Conservation (phyloP, 2,329 filamentous ascomycete species). For the Clathrospora elynae region DNA sequence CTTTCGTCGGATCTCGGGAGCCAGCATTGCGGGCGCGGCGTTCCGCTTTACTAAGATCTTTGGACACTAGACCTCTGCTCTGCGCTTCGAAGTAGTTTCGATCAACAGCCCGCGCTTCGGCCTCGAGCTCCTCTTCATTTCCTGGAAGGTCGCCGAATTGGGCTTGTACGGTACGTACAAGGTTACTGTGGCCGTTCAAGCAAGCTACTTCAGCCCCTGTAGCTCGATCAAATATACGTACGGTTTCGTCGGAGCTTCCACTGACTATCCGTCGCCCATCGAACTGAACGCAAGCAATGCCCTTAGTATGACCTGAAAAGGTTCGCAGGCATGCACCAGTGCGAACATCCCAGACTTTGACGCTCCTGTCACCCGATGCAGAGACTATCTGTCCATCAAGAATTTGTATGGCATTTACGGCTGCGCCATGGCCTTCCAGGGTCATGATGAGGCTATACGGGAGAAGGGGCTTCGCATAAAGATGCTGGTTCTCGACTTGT, state of each 20-base stretch:
- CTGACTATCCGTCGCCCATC: conserved; percentile 92
- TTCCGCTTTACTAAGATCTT: conserved; percentile 39
- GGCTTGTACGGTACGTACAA: conserved; percentile 93
- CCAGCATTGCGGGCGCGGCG: conserved; percentile 65
- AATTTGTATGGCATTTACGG: conserved; percentile 95
- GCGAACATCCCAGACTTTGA: conserved; percentile 94
- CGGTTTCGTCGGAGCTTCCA: conserved; percentile 93
- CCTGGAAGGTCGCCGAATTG: conserved; percentile 89
- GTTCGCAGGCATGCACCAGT: conserved; percentile 76
- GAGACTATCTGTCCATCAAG: conserved; percentile 86
- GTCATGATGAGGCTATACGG: conserved; percentile 79
- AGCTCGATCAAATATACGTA: conserved; percentile 89
- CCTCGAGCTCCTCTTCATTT: conserved; percentile 73
- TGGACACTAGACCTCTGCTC: conserved; percentile 51
- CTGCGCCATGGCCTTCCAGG: conserved; percentile 83
- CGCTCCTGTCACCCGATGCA: conserved; percentile 88
- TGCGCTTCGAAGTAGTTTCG: conserved; percentile 69
- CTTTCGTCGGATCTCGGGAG: conserved; percentile 74
- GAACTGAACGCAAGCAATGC: conserved; percentile 96
- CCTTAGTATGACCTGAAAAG: conserved; percentile 86
- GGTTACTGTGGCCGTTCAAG: conserved; percentile 76
- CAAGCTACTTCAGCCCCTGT: conserved; percentile 89
- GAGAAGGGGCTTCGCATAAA: conserved; percentile 61
- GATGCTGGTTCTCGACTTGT: conserved; percentile 41
- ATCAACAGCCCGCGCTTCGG: conserved; percentile 75